phyloP scores from a whole-genome alignment of 495 filamentous ascomycete genomes.

The Acidiella bohemica region DNA sequence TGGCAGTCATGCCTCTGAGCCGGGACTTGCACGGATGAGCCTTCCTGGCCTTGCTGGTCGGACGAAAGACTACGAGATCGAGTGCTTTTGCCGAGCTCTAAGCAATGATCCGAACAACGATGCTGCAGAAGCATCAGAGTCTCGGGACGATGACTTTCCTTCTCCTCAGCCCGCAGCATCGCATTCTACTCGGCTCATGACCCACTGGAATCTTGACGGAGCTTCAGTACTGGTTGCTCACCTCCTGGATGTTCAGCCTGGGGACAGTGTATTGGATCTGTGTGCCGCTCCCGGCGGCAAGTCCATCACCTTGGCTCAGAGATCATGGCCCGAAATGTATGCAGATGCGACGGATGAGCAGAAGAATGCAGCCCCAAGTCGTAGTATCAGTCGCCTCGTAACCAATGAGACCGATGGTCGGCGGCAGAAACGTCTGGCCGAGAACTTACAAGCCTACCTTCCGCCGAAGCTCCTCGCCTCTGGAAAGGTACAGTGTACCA shows the following conservation, averaged over 20 bases:
- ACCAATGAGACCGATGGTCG: constrained; percentile 10
- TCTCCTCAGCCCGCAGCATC: neutral
- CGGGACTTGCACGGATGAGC: too few species aligned
- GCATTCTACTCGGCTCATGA: neutral
- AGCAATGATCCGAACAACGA: too few species aligned
- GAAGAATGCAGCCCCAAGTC: too few species aligned
- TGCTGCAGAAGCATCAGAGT: too few species aligned
- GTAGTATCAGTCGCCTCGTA: neutral
- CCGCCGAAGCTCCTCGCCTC: constrained; percentile 4
- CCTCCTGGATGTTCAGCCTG: constrained; percentile 7
- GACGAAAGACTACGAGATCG: too few species aligned
- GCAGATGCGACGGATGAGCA: too few species aligned
- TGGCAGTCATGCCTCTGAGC: too few species aligned
- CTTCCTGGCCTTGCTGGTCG: too few species aligned
- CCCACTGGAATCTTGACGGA: constrained; percentile 16
- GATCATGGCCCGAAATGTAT: constrained; percentile 3
- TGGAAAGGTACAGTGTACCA: neutral
- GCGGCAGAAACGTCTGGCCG: constrained; percentile 7
- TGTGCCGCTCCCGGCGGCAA: constrained; percentile 16
- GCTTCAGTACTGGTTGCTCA: constrained; percentile 8
- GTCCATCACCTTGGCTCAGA: constrained; percentile 9
- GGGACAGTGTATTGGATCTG: constrained; percentile 12
- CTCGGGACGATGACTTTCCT: too few species aligned
- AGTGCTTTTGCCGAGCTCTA: too few species aligned
- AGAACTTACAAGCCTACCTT: constrained; percentile 12